Conservation (phyloP, 2,329 filamentous ascomycete species). For the Paramyrothecium sp. region DNA sequence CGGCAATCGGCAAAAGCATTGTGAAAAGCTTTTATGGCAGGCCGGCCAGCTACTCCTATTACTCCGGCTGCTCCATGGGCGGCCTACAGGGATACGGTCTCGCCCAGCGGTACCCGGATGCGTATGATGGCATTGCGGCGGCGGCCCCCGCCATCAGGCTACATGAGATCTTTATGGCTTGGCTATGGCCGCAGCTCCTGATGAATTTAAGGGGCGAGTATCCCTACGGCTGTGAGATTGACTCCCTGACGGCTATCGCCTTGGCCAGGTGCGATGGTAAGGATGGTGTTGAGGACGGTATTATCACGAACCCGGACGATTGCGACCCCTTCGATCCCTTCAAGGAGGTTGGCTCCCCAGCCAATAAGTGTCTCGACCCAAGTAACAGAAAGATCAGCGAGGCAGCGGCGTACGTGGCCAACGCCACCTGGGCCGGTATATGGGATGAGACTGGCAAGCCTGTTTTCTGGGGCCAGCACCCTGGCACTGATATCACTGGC, state of each 20-base stretch:
- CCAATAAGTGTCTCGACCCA: neutral
- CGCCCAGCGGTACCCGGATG: neutral
- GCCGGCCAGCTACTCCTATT: neutral
- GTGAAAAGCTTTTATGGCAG: neutral
- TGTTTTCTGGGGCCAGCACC: neutral
- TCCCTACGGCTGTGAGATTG: neutral
- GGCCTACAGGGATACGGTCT: neutral
- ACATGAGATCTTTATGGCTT: neutral
- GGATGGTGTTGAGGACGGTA: neutral
- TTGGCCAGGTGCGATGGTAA: neutral
- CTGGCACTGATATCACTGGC: neutral
- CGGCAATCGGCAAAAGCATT: neutral
- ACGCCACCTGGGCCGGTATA: neutral
- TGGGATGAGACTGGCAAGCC: neutral
- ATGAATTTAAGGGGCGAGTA: neutral
- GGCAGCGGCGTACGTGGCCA: neutral
- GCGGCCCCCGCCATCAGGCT: neutral
- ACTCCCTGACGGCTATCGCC: neutral
- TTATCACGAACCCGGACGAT: neutral
- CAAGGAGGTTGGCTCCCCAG: neutral
- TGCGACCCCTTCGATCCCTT: constrained; percentile 1
- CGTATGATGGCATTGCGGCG: constrained; percentile 1
- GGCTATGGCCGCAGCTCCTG: neutral
- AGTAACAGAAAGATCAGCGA: neutral
- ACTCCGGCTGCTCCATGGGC: neutral